Conservation (phyloP, 257 asterid species). For the Voacanga thouarsii region DNA sequence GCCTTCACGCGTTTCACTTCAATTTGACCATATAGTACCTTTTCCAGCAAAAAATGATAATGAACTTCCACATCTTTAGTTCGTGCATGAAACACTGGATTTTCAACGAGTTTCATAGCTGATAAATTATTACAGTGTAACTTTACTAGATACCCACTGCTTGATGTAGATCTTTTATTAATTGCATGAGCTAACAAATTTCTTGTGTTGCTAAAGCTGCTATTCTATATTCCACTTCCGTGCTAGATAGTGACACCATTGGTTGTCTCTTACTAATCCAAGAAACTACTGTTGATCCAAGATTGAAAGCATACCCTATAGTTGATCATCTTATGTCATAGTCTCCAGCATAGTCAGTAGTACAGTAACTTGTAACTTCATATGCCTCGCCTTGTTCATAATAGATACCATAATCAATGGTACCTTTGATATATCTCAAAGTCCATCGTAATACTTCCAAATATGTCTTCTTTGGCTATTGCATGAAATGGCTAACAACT, state of each 20-base stretch:
- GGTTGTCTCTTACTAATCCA: conserved; percentile 7
- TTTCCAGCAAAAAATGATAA: conserved; percentile 7
- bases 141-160: not conserved
- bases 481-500: too few species aligned
- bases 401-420: too few species aligned
- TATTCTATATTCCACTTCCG: conserved; percentile 6
- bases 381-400: not conserved
- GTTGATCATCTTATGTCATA: conserved; percentile 2
- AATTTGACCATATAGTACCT: not conserved
- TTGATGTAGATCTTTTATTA: not conserved
- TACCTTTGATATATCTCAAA: too few species aligned
- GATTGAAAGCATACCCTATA: too few species aligned
- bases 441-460: too few species aligned
- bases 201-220: not conserved
- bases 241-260: conserved; percentile 6
- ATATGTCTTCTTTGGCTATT: too few species aligned
- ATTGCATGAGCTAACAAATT: too few species aligned
- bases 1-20: not conserved
- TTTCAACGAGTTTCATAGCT: not conserved
- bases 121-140: not conserved
- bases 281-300: not conserved
- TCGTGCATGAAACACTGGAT: conserved; percentile 9
- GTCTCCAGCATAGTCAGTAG: conserved; percentile 3
- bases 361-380: not conserved
- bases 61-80: conserved; percentile 10